These are phyloP conservation scores for Fusarium globosum DNA, from an alignment of 2,329 filamentous ascomycete genomes.

Conservation along the genomic window DNA sequence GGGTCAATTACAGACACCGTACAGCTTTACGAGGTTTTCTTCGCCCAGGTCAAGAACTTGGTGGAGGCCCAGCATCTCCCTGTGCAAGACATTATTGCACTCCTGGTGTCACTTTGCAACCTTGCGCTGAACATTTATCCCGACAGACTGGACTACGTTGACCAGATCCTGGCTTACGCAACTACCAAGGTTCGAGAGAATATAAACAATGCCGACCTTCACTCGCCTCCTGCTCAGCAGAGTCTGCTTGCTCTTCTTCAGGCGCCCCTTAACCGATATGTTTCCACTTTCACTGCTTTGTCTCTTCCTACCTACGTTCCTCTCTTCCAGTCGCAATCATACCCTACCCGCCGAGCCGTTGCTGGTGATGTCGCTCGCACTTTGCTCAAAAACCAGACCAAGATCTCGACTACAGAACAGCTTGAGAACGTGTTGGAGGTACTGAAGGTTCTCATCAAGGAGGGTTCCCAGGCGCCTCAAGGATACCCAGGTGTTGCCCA, in stretches of 20 bases:
- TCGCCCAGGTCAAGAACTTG: constrained; percentile 92
- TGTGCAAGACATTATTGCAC: constrained; percentile 92
- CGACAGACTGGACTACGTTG: constrained; percentile 90
- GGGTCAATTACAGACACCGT: constrained; percentile 70
- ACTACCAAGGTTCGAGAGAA: constrained; percentile 88
- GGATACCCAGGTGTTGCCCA: constrained; percentile 87
- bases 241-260: constrained; percentile 91
- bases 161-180: constrained; percentile 91
- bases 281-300: constrained; percentile 95
- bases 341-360: constrained; percentile 89
- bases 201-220: constrained; percentile 93
- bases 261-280: constrained; percentile 88
- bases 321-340: constrained; percentile 90
- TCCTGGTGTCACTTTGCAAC: constrained; percentile 93
- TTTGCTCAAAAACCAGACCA: constrained; percentile 84
- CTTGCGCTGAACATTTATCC: constrained; percentile 97
- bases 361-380: constrained; percentile 88
- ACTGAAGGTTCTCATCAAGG: constrained; percentile 90
- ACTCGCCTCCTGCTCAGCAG: constrained; percentile 86
- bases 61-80: constrained; percentile 91
- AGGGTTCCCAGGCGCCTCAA: constrained; percentile 84
- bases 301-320: constrained; percentile 93
- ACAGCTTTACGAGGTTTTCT: constrained; percentile 96
- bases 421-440: constrained; percentile 91
- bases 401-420: constrained; percentile 80